These are phyloP conservation scores for Bonia amplexicaulis DNA, from an alignment of 176 grass and related monocot species.

Conservation along the genomic window DNA sequence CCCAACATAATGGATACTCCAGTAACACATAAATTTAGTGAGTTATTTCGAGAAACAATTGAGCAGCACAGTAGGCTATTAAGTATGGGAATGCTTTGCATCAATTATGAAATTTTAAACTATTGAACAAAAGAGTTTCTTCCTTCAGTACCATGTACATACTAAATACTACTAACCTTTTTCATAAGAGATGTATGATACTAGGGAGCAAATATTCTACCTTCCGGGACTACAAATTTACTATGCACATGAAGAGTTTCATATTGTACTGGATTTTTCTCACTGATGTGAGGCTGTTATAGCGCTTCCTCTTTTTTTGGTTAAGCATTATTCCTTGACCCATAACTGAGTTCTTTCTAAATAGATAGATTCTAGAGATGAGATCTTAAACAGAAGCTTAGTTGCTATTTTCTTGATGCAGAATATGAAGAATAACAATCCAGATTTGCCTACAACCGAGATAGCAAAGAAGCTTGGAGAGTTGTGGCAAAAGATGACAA, in stretches of 20 bases:
- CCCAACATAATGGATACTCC: neutral
- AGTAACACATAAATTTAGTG: neutral
- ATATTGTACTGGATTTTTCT: neutral
- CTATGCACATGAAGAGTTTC: neutral
- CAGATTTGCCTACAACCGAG: constrained; percentile 65
- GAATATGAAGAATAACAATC: constrained; percentile 66
- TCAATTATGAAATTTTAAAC: neutral
- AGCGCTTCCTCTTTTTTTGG: neutral
- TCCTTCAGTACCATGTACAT: neutral
- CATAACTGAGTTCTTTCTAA: neutral
- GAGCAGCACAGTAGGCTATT: neutral
- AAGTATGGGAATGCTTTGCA: neutral
- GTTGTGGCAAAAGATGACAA: constrained; percentile 85
- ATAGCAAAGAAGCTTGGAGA: constrained; percentile 81
- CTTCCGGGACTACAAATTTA: neutral
- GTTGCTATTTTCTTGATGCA: constrained; percentile 33
- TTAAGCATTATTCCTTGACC: neutral
- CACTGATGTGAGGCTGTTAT: neutral
- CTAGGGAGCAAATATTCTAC: neutral
- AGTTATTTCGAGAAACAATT: neutral
- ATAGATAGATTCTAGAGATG: constrained; percentile 1
- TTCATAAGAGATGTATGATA: neutral
- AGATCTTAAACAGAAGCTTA: constrained; percentile 7
- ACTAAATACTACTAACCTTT: neutral
- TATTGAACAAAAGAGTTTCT: neutral